Evolutionary conservation across 352 stramenopile species (phyloP), one percentile per base, ranked within the genome.

Genomic region (Globisporangium alternatum): DNA sequence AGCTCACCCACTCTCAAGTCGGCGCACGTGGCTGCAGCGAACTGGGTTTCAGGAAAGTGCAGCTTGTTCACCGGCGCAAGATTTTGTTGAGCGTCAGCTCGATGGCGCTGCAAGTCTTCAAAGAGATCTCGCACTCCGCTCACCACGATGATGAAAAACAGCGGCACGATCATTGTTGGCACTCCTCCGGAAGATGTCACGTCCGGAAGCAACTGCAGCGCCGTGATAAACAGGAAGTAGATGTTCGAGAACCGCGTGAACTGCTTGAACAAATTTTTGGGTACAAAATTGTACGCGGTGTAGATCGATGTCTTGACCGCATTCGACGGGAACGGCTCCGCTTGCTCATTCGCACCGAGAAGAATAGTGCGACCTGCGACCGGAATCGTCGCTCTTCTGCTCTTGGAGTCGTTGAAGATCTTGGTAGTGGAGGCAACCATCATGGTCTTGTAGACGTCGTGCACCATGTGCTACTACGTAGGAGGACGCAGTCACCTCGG

Each of bases 161-260:
- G 76, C 25, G 91, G 88, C 0, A 92, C 69, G 9, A 97, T 56
- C 71, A 93, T 96, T 1, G 90, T 93, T 1, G 90, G 88, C 21
- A 92, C 84, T 0, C 83, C 81, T 19, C 77, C 77, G 1, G 90
- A 95, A 15, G 93, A 94, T 15, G 86, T 95, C 37, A 97, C 89
- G 52, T 86, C 65, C 31, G 83, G 85, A 25, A 97, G 72, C n/a
- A 90, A 52, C 53, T 97, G 89, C 17, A 97, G 70, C 15, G 78
- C 80, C 25, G 86, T 90, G 62, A 97, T 95, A 56, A 95, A 78
- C 2, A 97, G 72, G 59, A 97, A 97, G 73, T 97, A 97, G 41
- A 96, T 60, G 64, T 97, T 97, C 35, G 91, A 94, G 54, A 96
- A 88, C 19, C 91, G 88, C 3, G 76, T 81, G 56, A 89, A 90